A percentile compares a stretch with the other conserved stretches of the same genome.
Evolutionary conservation across 2,329 filamentous ascomycete species (phyloP).

Genomic region (Botrytis elliptica): DNA sequence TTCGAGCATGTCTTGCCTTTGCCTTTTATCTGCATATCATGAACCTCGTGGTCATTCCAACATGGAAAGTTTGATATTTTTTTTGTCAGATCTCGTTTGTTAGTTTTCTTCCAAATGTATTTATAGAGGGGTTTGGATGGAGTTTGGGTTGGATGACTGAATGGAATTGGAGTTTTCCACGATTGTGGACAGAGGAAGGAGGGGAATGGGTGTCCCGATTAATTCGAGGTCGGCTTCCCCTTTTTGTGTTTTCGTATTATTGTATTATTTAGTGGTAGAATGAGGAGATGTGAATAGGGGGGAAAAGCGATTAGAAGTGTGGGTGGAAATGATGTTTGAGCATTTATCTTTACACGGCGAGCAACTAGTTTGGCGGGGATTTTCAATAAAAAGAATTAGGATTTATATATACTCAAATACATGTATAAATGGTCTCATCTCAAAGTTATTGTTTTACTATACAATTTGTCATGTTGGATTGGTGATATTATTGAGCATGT

Average conservation of each 20-base stretch:
- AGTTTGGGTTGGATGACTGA: neutral
- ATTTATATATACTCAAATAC: neutral
- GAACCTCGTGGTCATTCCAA: neutral
- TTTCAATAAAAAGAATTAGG: neutral
- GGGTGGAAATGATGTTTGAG: neutral
- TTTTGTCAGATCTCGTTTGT: slow-evolving; percentile 5
- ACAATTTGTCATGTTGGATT: neutral
- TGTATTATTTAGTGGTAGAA: slow-evolving; percentile 7
- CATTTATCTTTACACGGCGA: neutral
- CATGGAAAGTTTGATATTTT: neutral
- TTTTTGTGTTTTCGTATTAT: slow-evolving; percentile 4
- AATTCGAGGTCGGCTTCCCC: neutral
- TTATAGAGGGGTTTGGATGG: neutral
- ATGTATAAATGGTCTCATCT: neutral
- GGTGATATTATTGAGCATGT: neutral
- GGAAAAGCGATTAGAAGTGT: neutral
- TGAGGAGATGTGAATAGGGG: neutral
- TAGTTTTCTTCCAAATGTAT: neutral
- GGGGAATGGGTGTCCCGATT: neutral
- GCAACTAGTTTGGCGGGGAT: neutral
- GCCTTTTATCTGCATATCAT: neutral
- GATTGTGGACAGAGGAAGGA: neutral
- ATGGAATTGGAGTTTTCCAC: neutral
- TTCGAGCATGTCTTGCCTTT: neutral
- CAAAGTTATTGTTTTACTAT: no score